Evolutionary conservation across 768 basidiomycete genomes (phyloP).

Genomic region (Pleurotus eryngii): DNA sequence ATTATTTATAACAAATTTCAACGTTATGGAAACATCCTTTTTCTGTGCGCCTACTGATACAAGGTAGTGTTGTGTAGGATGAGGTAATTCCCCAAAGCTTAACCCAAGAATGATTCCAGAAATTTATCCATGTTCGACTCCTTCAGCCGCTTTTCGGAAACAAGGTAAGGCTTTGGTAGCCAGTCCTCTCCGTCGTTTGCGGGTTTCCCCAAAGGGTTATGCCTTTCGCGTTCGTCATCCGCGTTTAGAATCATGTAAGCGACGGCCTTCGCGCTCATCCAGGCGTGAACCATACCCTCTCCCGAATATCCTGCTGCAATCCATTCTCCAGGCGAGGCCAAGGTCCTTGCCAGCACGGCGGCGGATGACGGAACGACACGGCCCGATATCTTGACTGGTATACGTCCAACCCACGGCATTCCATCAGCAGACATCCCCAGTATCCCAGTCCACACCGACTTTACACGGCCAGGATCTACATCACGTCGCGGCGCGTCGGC

Average conservation of each 20-base stretch:
- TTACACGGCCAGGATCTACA: conserved; percentile 41
- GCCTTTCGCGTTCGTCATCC: conserved; percentile 17
- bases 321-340: conserved; percentile 60
- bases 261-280: conserved; percentile 57
- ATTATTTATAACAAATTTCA: conserved; percentile 9
- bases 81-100: background rate
- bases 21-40: conserved; percentile 3
- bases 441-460: conserved; percentile 62
- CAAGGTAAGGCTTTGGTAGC: conserved; percentile 48
- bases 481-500: conserved; percentile 19
- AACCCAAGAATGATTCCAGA: conserved; percentile 12
- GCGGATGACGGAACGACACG: background rate
- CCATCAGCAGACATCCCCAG: conserved; percentile 59
- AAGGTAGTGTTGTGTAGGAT: no score
- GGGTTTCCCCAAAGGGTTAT: background rate
- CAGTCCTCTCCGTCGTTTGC: conserved; percentile 29
- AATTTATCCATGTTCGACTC: conserved; percentile 37
- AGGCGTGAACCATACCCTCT: conserved; percentile 73
- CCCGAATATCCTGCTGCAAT: conserved; percentile 67
- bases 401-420: conserved; percentile 67
- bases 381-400: conserved; percentile 48
- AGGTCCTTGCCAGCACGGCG: background rate
- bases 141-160: conserved; percentile 49
- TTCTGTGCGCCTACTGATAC: no score
- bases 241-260: conserved; percentile 55